Percentiles rank a stretch among this genome's conserved stretches.
Evolutionary conservation across 2,329 filamentous ascomycete species (phyloP).

Genomic region (Penicillium sp.): DNA sequence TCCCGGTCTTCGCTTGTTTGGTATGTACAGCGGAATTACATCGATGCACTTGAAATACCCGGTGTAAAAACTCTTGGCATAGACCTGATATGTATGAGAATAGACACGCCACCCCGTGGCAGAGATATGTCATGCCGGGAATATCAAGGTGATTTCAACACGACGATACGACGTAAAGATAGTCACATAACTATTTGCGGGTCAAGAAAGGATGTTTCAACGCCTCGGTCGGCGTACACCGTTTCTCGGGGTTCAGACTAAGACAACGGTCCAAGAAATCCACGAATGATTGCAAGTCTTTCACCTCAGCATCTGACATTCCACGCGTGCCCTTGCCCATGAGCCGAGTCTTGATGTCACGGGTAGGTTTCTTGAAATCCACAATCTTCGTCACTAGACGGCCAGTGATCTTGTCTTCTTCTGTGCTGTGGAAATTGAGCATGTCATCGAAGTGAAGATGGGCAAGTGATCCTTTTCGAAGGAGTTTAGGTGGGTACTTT

Average conservation of each 20-base stretch:
- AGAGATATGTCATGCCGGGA: neutral
- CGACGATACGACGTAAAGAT: neutral
- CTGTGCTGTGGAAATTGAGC: slow-evolving; percentile 81
- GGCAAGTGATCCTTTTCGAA: slow-evolving; percentile 78
- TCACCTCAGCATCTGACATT: slow-evolving; percentile 73
- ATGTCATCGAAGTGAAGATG: slow-evolving; percentile 81
- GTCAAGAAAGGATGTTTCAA: slow-evolving; percentile 86
- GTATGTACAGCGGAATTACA: too few relatives aligned
- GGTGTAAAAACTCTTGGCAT: too few relatives aligned
- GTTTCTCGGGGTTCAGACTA: slow-evolving; percentile 87
- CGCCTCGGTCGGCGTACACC: slow-evolving; percentile 84
- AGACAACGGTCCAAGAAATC: slow-evolving; percentile 89
- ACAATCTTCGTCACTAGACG: slow-evolving; percentile 63
- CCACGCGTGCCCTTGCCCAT: slow-evolving; percentile 71
- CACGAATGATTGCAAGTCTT: slow-evolving; percentile 80
- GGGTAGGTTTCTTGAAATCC: slow-evolving; percentile 68
- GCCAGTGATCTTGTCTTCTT: slow-evolving; percentile 84
- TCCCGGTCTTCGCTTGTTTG: too few relatives aligned
- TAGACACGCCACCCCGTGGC: too few relatives aligned
- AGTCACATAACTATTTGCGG: slow-evolving; percentile 34
- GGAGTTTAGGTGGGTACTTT: slow-evolving; percentile 85
- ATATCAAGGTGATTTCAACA: neutral
- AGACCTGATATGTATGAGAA: too few relatives aligned
- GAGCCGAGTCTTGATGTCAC: slow-evolving; percentile 81
- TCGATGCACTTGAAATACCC: too few relatives aligned